Conservation (phyloP, 2,329 filamentous ascomycete species). For the Pestalotiopsis sp. region DNA sequence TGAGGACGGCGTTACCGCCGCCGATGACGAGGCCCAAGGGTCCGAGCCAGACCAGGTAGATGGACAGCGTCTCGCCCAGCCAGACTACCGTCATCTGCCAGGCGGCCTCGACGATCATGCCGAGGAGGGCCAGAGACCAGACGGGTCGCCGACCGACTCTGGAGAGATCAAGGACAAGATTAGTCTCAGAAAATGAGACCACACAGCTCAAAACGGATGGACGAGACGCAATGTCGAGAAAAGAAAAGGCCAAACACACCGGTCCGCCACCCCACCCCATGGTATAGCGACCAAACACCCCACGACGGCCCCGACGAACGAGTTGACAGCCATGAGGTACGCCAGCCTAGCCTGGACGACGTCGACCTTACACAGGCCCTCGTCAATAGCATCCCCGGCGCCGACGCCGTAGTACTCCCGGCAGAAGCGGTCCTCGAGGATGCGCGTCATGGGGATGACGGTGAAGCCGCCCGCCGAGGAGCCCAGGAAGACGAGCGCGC, state of each 20-base stretch:
- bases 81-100: constrained; percentile 32
- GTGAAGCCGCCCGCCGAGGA: constrained; percentile 30
- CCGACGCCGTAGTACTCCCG: constrained; percentile 34
- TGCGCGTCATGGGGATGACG: constrained; percentile 33
- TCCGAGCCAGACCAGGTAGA: constrained; percentile 36
- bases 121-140: constrained; percentile 31
- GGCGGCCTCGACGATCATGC: constrained; percentile 25
- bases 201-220: no score
- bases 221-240: neutral
- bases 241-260: constrained; percentile 14
- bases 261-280: constrained; percentile 37
- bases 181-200: no score
- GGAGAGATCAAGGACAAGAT: neutral
- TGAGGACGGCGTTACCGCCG: constrained; percentile 34
- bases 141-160: constrained; percentile 38
- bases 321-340: constrained; percentile 31
- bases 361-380: constrained; percentile 37
- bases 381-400: constrained; percentile 32
- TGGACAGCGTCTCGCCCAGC: constrained; percentile 32
- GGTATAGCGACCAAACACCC: constrained; percentile 35
- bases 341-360: constrained; percentile 37
- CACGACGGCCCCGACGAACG: constrained; percentile 31
- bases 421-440: constrained; percentile 41
- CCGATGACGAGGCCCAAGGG: constrained; percentile 33
- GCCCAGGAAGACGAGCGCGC: constrained; percentile 30